Base-by-base conservation (phyloP, 306 rosid genomes). In the Mucuna pruriens region DNA sequence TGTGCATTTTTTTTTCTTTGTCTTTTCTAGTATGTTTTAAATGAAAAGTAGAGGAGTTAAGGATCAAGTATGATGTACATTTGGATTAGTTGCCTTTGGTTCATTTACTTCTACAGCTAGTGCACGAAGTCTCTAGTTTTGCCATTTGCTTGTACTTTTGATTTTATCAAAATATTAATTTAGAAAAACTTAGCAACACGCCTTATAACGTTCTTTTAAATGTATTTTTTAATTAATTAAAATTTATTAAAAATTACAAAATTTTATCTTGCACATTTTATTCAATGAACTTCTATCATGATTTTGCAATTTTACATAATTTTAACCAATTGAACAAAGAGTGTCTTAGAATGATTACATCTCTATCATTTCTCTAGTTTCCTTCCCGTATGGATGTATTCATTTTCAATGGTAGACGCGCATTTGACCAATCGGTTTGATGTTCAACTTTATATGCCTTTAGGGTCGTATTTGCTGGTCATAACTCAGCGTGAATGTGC, bases 381-480 rank as follows among this genome's bases (percentile, higher is more conserved):
- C 36, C 22, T 42, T 74, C 76, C 44, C 42, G 10, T 6, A 19
- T 23, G 12, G 60, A 22, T 13, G 15, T 2, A 4, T 42, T 61
- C 72, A 57, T 78, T 74, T 48, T 49, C 66, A 25, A 23, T 44
- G 17, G 44, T 16, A 12, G 17, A 60, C 25, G 20, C 79, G 64
- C 76, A 8, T 80, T 44, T 81, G 40, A 26, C 66, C 42, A 31
- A 23, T 26, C 74, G 11, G 22, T 48, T 48, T 85, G 51, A 74
- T 81, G 42, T 39, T 67, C 52, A 75, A 49, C 84, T 71, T 63
- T 75, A 2, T n/a, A 31, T 78, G 57, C 22, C 45, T 67, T 60
- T 75, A 92, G 94, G 95, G 49, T 91, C 94, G 39, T 92, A 92
- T 82, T 78, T 92, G 77, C 60, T 92, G 71, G 95, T 84, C 71